Base-by-base conservation (phyloP, 2,329 filamentous ascomycete genomes). In the Trichoderma sp. region DNA sequence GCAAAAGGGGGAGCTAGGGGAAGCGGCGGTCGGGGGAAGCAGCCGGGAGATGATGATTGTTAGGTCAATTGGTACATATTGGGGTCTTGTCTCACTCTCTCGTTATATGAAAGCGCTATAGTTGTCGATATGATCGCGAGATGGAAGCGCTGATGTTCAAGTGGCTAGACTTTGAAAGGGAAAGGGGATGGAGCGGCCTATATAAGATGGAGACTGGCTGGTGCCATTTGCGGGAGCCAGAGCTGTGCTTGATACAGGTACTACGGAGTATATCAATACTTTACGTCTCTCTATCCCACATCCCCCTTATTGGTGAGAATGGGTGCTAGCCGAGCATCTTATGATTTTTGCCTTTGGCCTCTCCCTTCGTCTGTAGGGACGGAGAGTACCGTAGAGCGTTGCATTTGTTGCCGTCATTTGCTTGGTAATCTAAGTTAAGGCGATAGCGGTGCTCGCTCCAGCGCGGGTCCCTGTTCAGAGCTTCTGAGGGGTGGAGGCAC, bases 1-100 rank as follows among this genome's bases (percentile, higher is more conserved):
- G 29, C 45, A 38, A 38, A 18, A n/a, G 14, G 45, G 53, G 64
- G 50, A 21, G 53, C n/a, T 38, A 60, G 73, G 59, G 35, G 33
- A 21, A 50, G 60, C 69, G 63, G 74, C 62, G 74, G 74, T 75
- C 60, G 68, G 74, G 73, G 62, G 33, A 75, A 29, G 63, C 24
- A 50, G 53, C 64, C 72, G 72, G 50, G 35, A 59, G 27, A 38
- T 66, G 33, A 21, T 21, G 56, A 56, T 62, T 6, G 33, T n/a
- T 27, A 29, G 29, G 27, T 29, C 16, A 18, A n/a, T 66, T 66
- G n/a, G 45, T 41, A 45, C 24, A 62, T 62, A 11, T 33, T 31
- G 56, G 9, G 14, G 16, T 41, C 66, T n/a, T 29, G 24, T 60
- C 56, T 60, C 56, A 7, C 6, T 33, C 64, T 67, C n/a, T 67